Base-by-base conservation (phyloP, 495 filamentous ascomycete species). In the Podospora pseudoanserina region DNA sequence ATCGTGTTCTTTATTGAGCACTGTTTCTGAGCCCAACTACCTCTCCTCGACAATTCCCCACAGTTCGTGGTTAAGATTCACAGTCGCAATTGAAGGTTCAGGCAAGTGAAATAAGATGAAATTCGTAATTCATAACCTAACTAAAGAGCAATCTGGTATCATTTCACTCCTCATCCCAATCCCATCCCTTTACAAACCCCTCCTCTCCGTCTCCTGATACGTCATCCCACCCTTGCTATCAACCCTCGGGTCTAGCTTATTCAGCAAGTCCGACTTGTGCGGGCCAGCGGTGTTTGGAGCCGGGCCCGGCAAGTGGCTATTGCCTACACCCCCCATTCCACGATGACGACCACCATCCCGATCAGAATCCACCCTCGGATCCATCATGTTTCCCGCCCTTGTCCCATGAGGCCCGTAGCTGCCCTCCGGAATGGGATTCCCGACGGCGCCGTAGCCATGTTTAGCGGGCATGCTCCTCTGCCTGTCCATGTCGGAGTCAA, bases 161-260 rank as follows among this genome's bases (percentile, higher is more conserved):
- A 32, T 32, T 32, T 7, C 30, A 4, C 30, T 32, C 23, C 23
- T 23, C 23, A 23, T 23, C 1, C 23, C 23, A 23, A 23, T 23
- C 23, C 20, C 23, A 23, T 23, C 23, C 23, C 23, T 32, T 60
- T 16, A 64, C 39, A 49, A 49, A 5, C 39, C 39, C 39, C 39
- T 18, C 39, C 39, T 58, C 15, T 28, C 58, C 7, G 69, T 56
- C 26, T 13, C 58, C 61, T 59, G 44, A 27, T 57, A 64, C 30
- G 56, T 23, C 63, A 28, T 55, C n/a, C 70, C 70, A 0, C 69
- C 67, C 67, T 70, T 71, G 30, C 72, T 71, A 66, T 85, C 83
- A 27, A 85, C 83, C 26, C 78, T 72, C 11, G 85, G 86, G 66
- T 87, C 83, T 5, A 80, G 60, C 73, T 84, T 86, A 73, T 87